Evolutionary conservation across 2,329 filamentous ascomycete genomes (phyloP).

Genomic region (Leptographium flavum): DNA sequence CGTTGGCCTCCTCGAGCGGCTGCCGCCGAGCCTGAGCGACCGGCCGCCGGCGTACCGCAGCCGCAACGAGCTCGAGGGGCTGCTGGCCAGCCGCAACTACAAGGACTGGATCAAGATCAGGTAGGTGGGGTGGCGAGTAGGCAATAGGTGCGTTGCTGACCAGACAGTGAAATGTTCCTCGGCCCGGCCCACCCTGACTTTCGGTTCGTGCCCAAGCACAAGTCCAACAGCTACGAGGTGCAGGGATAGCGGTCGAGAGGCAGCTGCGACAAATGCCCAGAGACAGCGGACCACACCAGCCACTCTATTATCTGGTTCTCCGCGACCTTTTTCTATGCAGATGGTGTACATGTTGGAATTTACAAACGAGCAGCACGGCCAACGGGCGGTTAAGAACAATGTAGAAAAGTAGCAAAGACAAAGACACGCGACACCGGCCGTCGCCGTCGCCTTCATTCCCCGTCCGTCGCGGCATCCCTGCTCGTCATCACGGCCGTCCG

Average conservation of each 20-base stretch:
- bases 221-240: conserved; percentile 71
- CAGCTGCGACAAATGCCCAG: no score
- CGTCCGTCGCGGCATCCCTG: no score
- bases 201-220: conserved; percentile 94
- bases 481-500: neutral
- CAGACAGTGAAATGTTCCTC: conserved; percentile 82
- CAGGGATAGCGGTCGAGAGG: no score
- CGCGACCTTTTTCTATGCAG: conserved; percentile 6
- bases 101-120: conserved; percentile 98
- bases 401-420: conserved; percentile 1
- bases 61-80: conserved; percentile 82
- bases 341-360: conserved; percentile 11
- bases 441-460: neutral
- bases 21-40: conserved; percentile 82
- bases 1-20: conserved; percentile 70
- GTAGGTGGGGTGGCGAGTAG: conserved; percentile 25
- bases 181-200: conserved; percentile 83
- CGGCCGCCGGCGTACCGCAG: conserved; percentile 73
- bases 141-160: neutral
- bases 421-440: neutral
- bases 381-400: neutral
- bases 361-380: conserved; percentile 4
- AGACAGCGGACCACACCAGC: no score
- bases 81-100: conserved; percentile 82
- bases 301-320: neutral